These are phyloP conservation scores for Alternaria sp. DNA, from an alignment of 2,329 filamentous ascomycete species.

Conservation along the genomic window DNA sequence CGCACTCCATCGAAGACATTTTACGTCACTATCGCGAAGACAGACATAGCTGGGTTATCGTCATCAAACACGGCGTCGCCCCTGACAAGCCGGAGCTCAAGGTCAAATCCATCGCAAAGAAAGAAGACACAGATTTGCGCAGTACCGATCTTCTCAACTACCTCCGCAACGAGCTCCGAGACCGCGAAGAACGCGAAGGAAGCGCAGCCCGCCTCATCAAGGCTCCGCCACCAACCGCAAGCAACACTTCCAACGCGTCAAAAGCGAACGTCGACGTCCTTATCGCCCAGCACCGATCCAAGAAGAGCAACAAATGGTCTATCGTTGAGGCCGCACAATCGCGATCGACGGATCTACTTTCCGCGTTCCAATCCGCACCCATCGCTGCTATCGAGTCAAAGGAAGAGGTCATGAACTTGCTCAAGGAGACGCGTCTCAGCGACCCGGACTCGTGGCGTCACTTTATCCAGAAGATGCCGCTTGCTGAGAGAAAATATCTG, in stretches of 20 bases:
- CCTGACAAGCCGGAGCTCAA: constrained; percentile 67
- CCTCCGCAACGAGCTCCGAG: constrained; percentile 81
- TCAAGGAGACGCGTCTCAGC: constrained; percentile 75
- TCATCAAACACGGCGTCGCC: constrained; percentile 77
- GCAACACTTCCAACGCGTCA: constrained; percentile 16
- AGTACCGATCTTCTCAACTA: constrained; percentile 76
- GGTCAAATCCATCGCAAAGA: constrained; percentile 77
- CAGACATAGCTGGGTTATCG: constrained; percentile 83
- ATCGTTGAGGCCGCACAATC: constrained; percentile 79
- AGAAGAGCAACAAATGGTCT: constrained; percentile 87
- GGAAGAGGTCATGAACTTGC: constrained; percentile 78
- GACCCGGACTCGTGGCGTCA: constrained; percentile 85
- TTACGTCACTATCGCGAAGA: constrained; percentile 78
- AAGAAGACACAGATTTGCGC: constrained; percentile 77
- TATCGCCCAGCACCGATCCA: constrained; percentile 79
- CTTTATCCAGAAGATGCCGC: constrained; percentile 77
- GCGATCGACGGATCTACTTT: constrained; percentile 66
- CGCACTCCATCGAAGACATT: constrained; percentile 79
- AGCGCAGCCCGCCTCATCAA: constrained; percentile 45
- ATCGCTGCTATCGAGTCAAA: constrained; percentile 88
- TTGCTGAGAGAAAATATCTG: constrained; percentile 81
- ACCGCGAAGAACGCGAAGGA: constrained; percentile 70
- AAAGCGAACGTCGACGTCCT: constrained; percentile 79
- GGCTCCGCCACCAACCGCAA: constrained; percentile 26
- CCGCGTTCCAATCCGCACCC: constrained; percentile 75